These are phyloP conservation scores for Colletotrichum plurivorum DNA, from an alignment of 2,329 filamentous ascomycete genomes.

Conservation along the genomic window DNA sequence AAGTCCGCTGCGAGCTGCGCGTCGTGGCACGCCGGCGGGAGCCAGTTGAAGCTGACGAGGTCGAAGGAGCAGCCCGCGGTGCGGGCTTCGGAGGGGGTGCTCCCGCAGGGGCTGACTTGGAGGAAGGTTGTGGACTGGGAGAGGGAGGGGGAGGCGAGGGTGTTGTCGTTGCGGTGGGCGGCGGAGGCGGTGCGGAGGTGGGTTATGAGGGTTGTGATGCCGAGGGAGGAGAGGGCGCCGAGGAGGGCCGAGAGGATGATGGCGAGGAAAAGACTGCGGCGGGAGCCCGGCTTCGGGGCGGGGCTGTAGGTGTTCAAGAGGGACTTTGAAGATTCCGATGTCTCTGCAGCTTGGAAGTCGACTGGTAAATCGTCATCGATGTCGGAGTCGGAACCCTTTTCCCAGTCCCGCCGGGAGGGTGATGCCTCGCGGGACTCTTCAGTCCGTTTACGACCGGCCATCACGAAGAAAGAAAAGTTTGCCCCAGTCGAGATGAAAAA, in stretches of 20 bases:
- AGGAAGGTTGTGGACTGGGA: slow-evolving; percentile 11
- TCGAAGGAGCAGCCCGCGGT: slow-evolving; percentile 33
- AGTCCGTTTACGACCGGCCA: background rate
- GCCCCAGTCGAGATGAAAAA: background rate
- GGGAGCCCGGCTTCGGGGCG: background rate
- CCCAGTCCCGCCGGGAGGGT: background rate
- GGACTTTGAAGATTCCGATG: background rate
- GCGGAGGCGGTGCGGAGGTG: background rate
- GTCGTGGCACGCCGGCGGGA: slow-evolving; percentile 34
- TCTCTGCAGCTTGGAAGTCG: background rate
- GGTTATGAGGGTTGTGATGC: background rate
- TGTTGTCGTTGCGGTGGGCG: slow-evolving; percentile 30
- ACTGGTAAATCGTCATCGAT: background rate
- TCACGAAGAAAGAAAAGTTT: background rate
- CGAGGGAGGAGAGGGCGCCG: slow-evolving; percentile 1
- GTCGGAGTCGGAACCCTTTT: background rate
- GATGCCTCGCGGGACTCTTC: background rate
- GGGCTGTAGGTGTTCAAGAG: background rate
- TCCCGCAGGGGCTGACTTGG: slow-evolving; percentile 23
- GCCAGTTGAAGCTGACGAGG: slow-evolving; percentile 37
- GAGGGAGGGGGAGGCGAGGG: slow-evolving; percentile 24
- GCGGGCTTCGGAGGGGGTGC: slow-evolving; percentile 29
- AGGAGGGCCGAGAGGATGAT: background rate
- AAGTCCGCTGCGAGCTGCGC: slow-evolving; percentile 22
- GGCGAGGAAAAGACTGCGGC: background rate